phyloP scores from a whole-genome alignment of 164 flowering plant species.

The Chloranthus sessilifolius region DNA sequence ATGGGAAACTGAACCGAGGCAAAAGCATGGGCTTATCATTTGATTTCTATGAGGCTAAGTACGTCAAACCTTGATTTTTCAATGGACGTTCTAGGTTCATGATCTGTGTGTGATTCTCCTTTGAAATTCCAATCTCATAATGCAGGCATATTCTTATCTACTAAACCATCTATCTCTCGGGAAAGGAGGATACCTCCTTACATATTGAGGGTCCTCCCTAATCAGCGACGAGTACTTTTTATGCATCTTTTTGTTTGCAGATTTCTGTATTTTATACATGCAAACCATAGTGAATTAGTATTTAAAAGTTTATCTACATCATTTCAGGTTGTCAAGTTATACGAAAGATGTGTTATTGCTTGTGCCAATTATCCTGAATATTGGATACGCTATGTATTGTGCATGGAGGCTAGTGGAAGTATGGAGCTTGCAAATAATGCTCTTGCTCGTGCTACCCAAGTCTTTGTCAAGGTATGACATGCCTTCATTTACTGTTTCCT shows the following conservation, averaged over 20 bases:
- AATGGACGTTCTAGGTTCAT: conserved; percentile 83
- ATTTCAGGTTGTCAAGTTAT: conserved; percentile 83
- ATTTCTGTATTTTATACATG: conserved; percentile 16
- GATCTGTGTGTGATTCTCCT: conserved; percentile 40
- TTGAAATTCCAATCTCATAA: conserved; percentile 90
- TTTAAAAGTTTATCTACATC: conserved; percentile 15
- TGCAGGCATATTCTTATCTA: conserved; percentile 94
- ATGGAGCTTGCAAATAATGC: conserved; percentile 94
- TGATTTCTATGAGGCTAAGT: conserved; percentile 96
- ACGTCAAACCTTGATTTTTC: conserved; percentile 91
- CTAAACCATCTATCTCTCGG: conserved; percentile 93
- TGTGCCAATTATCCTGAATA: conserved; percentile 97
- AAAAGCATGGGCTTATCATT: conserved; percentile 83
- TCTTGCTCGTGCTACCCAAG: conserved; percentile 95
- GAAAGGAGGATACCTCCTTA: conserved; percentile 95
- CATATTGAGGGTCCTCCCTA: conserved; percentile 94
- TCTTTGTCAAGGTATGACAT: conserved; percentile 80
- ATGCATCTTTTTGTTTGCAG: conserved; percentile 55
- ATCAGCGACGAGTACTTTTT: conserved; percentile 79
- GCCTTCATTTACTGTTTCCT: too few species aligned
- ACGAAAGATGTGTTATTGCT: conserved; percentile 95
- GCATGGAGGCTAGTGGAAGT: conserved; percentile 85
- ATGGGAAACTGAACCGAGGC: conserved; percentile 92
- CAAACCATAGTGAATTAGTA: not conserved
- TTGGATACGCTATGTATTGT: conserved; percentile 85